These are phyloP conservation scores for Sequoiadendron giganteum DNA, from an alignment of 75 land plant species.

Conservation along the genomic window DNA sequence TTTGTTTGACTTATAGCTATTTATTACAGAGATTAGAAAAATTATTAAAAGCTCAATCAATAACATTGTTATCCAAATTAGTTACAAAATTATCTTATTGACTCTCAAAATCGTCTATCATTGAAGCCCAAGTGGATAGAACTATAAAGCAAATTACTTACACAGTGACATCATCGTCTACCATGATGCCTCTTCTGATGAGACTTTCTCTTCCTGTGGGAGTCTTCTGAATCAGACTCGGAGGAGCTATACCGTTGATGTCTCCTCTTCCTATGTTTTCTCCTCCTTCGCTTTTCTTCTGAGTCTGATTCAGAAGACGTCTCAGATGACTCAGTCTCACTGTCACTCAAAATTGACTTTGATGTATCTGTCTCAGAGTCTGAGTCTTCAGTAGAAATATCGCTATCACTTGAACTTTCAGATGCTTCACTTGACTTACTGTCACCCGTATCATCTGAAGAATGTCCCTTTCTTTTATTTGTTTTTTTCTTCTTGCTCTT, in stretches of 20 bases:
- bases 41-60: background rate
- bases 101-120: background rate
- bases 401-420: constrained; percentile 55
- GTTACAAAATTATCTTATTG: background rate
- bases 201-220: constrained; percentile 31
- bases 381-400: constrained; percentile 13
- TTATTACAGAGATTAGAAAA: too few species aligned
- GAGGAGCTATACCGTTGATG: constrained; percentile 37
- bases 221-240: constrained; percentile 28
- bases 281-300: constrained; percentile 28
- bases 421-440: constrained; percentile 51
- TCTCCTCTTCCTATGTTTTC: constrained; percentile 37
- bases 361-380: constrained; percentile 26
- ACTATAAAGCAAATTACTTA: background rate
- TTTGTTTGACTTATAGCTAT: background rate
- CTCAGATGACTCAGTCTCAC: constrained; percentile 23
- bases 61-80: background rate
- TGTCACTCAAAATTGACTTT: constrained; percentile 27
- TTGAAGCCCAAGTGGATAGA: background rate
- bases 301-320: constrained; percentile 46
- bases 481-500: constrained; percentile 13
- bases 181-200: constrained; percentile 36
- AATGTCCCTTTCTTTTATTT: constrained; percentile 36
- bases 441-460: constrained; percentile 23
- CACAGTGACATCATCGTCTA: constrained; percentile 20